Evolutionary conservation across 805 yeast genomes (phyloP), one percentile per base, ranked within the genome.

Genomic region (Yarrowia osloensis): DNA sequence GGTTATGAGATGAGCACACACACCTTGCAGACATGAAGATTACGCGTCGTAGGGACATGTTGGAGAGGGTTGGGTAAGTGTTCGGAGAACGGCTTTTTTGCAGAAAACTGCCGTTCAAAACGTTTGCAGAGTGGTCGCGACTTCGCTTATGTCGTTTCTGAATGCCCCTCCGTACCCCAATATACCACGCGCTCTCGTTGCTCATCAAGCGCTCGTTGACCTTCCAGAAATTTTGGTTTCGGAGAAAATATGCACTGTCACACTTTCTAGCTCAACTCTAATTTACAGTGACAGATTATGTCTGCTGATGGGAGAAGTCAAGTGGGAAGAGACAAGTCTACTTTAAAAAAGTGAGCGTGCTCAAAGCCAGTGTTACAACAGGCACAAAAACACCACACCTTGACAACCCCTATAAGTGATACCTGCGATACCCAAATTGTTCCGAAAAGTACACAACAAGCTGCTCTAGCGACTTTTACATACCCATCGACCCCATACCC

Each of bases 231-330:
- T 54, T 54, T 54, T 37, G 44, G 61, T 35, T 54, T 54, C 44
- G 44, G 31, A 35, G 61, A 54, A 54, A 54, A 54, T 54, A 54
- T 54, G 61, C 61, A 54, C 57, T n/a, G 31, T 35, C 42, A 29
- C 49, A 52, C 44, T 24, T 50, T 13, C 40, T 50, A 12, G 24
- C 35, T 17, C 19, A 54, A 54, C 61, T 21, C 28, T 54, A 37
- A 5, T 49, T 31, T n/a, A 4, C 15, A 15, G 39, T 50, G 57
- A 33, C 40, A 50, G 37, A 17, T 19, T 49, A 0, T 31, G 13
- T 49, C 55, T 49, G 55, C 54, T 29, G 37, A 49, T 4, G 37
- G n/a, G 31, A 13, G 17, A 17, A 28, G 33, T 24, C 29, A 44
- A 24, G 49, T 44, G 29, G 24, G 19, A 44, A 4, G 6, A 6